Evolutionary conservation across 2,329 filamentous ascomycete species (phyloP), one percentile per base, ranked within the genome.

Genomic region (Phialophora expanda): DNA sequence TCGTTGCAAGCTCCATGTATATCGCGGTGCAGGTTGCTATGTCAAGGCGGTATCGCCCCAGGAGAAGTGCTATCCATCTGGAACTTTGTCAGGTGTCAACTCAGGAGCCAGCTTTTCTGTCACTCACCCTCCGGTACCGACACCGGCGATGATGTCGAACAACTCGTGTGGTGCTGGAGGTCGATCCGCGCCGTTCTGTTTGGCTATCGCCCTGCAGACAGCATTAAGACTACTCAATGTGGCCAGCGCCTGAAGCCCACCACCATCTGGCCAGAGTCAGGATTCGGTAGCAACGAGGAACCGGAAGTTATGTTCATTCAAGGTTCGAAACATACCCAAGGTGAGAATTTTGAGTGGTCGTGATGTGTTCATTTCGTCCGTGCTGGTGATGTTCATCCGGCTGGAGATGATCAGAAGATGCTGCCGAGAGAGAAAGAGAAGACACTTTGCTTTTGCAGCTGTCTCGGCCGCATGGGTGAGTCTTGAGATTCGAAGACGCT

Each of bases 131-230:
- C 68, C 66, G 24, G 64, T 70, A 1, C 68, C 68, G 8, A 68
- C 61, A 38, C 68, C 68, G 48, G 60, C 57, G 20, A 70, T 70
- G 17, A 70, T 56, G 54, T 70, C 68, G 28, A 68, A 70, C 22
- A 68, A 44, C 50, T 70, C 64, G 51, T 62, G 64, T 24, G 68
- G 68, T 9, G 64, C 63, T 22, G 66, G 61, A 46, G 44, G 38
- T 57, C 61, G 54, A 14, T 62, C 46, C 12, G 56, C 53, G n/a
- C 57, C 53, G 44, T 70, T 66, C 22, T 66, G 56, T 30, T 65
- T 60, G 24, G 68, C 68, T 22, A 70, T 66, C 3, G 63, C 62
- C 51, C 62, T 62, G 34, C 68, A 70, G 9, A 68, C 59, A 22
- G 65, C 62, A 38, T 65, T 66, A 48, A 70, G 51, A 46, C 62